Percentiles rank a stretch among this genome's conserved stretches.
Evolutionary conservation across 2,329 filamentous ascomycete genomes (phyloP).

Genomic region (Colletotrichum camelliae): DNA sequence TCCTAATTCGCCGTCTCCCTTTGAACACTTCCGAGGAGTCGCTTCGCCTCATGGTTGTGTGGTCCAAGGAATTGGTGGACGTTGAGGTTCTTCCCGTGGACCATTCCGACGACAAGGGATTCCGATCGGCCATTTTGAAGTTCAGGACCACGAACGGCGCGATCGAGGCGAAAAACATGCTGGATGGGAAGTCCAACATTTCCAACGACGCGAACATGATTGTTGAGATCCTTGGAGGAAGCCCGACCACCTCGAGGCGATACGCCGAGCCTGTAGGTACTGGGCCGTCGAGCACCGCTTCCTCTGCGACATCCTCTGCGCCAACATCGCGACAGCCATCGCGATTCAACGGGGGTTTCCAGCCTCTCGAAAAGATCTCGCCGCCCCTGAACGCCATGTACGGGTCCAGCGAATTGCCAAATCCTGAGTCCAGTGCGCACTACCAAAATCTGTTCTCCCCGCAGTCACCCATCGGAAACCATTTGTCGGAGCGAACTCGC

Average conservation of each 20-base stretch:
- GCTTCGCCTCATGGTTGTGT: conserved; percentile 62
- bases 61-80: conserved; percentile 59
- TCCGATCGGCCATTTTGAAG: conserved; percentile 56
- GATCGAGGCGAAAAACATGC: conserved; percentile 59
- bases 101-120: conserved; percentile 53
- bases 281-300: conserved; percentile 36
- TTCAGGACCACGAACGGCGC: conserved; percentile 61
- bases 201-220: conserved; percentile 57
- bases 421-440: conserved; percentile 56
- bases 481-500: conserved; percentile 65
- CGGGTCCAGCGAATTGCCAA: conserved; percentile 62
- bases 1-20: conserved; percentile 61
- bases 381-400: conserved; percentile 62
- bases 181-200: conserved; percentile 60
- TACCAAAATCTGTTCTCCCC: conserved; percentile 74
- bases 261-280: conserved; percentile 27
- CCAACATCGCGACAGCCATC: conserved; percentile 59
- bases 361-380: conserved; percentile 65
- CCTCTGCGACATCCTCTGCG: conserved; percentile 45
- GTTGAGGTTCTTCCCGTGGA: conserved; percentile 57
- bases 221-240: conserved; percentile 61
- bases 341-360: conserved; percentile 65
- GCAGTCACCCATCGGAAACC: conserved; percentile 75
- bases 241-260: conserved; percentile 35
- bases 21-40: conserved; percentile 58